Evolutionary conservation across 805 yeast genomes (phyloP), one percentile per base, ranked within the genome.

Genomic region (Sugiyamaella boreocaroliniensis): DNA sequence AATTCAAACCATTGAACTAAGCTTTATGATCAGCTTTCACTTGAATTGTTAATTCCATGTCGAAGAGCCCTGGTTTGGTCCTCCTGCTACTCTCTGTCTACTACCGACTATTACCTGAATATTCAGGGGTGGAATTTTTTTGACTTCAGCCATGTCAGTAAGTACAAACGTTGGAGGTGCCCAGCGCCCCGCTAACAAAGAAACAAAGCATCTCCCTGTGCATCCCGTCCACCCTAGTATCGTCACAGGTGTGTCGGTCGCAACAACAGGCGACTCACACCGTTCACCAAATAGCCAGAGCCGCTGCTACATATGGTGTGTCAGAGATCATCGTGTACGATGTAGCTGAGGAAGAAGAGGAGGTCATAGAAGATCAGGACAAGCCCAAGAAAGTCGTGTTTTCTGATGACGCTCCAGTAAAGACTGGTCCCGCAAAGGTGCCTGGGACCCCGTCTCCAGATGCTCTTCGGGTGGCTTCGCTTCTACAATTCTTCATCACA

Each of bases 401-500:
- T 54, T 69, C 64, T 50, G 72, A 67, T 19, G 62, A 61, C 45
- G 56, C 59, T 29, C 37, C 40, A 46, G 29, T 52, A 41, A 42
- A 63, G 55, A 37, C 51, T 57, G 34, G 52, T 59, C 2, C 57
- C 50, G 14, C 55, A 55, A 60, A 51, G 34, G 59, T 55, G 55
- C 59, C 61, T 14, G 46, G 41, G n/a, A 46, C 53, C 11, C 47
- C 49, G 16, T 52, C 62, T 1, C 43, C 26, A 53, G 72, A 73
- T 40, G 70, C 83, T 0, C 67, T 82, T 64, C 62, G 82, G 7
- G 75, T 88, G 51, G 89, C 92, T 1, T 73, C 83, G 0, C 71
- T 89, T 41, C 70, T 89, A 52, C 95, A 88, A 64, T 89, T 72
- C 64, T 87, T 87, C 62, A 81, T 89, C 14, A 89, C 96, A 0